Conservation (phyloP, 2,329 filamentous ascomycete species). For the Fusarium protoensiforme region DNA sequence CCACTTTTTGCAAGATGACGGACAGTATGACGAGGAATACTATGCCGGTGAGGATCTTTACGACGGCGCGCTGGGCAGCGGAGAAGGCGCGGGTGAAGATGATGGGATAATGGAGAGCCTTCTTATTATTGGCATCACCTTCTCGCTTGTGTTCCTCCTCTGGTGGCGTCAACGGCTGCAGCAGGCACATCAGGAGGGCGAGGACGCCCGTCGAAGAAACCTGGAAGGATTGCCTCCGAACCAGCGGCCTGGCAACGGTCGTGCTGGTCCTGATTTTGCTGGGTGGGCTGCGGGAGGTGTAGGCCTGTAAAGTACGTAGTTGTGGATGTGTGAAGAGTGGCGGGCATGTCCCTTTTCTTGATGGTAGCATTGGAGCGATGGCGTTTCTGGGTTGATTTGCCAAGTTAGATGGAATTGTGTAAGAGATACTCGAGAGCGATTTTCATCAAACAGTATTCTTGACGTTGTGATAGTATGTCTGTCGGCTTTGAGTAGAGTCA, state of each 20-base stretch:
- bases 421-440: neutral
- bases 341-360: conserved; percentile 32
- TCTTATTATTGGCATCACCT: conserved; percentile 82
- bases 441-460: neutral
- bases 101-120: conserved; percentile 87
- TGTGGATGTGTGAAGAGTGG: neutral
- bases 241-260: conserved; percentile 36
- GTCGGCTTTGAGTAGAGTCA: neutral
- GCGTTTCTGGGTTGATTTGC: conserved; percentile 42
- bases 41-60: conserved; percentile 63
- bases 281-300: conserved; percentile 52
- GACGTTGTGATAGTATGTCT: too few species aligned
- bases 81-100: conserved; percentile 72
- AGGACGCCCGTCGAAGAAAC: conserved; percentile 47
- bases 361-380: conserved; percentile 43
- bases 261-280: conserved; percentile 44
- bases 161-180: conserved; percentile 83
- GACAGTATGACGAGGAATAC: conserved; percentile 72
- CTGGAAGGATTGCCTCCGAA: conserved; percentile 44
- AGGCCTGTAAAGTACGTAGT: conserved; percentile 42
- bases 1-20: conserved; percentile 82
- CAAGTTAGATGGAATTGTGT: conserved; percentile 10
- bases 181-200: conserved; percentile 58
- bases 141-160: conserved; percentile 79
- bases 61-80: conserved; percentile 66